A percentile compares a stretch with the other conserved stretches of the same genome.
These are phyloP conservation scores for Iris pallida DNA, from an alignment of 116 monocot genomes.

Conservation along the genomic window DNA sequence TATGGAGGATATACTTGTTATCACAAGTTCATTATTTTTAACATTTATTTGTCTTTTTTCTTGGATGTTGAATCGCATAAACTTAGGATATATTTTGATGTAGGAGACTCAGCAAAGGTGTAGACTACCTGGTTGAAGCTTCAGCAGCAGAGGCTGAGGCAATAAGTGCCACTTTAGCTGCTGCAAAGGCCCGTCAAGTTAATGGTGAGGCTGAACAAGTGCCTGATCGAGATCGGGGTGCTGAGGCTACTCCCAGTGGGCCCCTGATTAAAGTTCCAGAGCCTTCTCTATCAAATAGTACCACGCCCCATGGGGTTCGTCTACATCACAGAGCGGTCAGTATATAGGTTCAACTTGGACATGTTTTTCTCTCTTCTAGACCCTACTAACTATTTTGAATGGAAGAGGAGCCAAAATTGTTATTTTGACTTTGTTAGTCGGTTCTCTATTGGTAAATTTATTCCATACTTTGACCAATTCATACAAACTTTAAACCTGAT, in stretches of 20 bases:
- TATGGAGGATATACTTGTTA: neutral
- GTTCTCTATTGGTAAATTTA: too few species aligned
- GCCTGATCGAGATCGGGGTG: conserved; percentile 62
- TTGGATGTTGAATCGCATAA: neutral
- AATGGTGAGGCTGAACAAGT: conserved; percentile 64
- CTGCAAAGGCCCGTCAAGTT: conserved; percentile 86
- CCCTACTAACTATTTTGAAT: neutral
- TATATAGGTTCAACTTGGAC: neutral
- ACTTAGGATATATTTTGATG: conserved; percentile 27
- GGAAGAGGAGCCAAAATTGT: neutral
- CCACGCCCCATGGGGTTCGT: conserved; percentile 66
- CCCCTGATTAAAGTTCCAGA: conserved; percentile 60
- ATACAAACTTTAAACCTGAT: neutral
- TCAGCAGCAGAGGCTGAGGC: conserved; percentile 98
- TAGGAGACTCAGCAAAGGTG: conserved; percentile 91
- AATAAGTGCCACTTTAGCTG: conserved; percentile 94
- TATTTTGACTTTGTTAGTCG: neutral
- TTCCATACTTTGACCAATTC: too few species aligned
- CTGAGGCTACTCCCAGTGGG: conserved; percentile 70
- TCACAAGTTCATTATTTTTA: neutral
- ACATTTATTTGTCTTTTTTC: neutral
- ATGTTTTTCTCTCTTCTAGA: conserved; percentile 5
- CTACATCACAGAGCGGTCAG: conserved; percentile 97
- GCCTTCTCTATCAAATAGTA: conserved; percentile 39
- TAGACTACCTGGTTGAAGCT: conserved; percentile 90